Evolutionary conservation across 768 basidiomycete species (phyloP), one percentile per base, ranked within the genome.

Genomic region (Tubosaeta brunneosetosa): DNA sequence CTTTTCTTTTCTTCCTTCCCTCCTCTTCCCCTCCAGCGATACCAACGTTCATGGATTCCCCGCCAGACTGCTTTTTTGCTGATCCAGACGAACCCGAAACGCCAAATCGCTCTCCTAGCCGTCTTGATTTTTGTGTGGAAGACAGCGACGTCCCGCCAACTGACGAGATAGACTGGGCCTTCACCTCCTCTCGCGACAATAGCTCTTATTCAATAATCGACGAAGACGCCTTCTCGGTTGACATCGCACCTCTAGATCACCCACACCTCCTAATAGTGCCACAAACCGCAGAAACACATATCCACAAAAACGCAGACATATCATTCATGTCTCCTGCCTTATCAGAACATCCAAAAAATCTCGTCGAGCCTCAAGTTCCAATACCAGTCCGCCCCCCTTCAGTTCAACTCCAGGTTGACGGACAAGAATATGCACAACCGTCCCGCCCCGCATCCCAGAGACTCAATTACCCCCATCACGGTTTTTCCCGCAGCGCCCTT

Each of bases 401-500:
- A 22, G 49, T 56, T 16, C 51, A 47, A 27, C 53, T 51, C 32
- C 33, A 45, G 14, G 19, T 29, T 19, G 47, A 49, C 17, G 6
- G 17, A 37, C 52, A 41, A 40, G 55, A 50, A 14, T n/a, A 29
- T 43, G 13, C 40, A 11, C 51, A 26, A 26, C 52, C 55, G 14
- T 37, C 42, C 46, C 58, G 50, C 22, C 34, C 27, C 53, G 41
- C 63, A 40, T 33, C 48, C 49, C 67, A 68, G 59, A 76, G 77
- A 26, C 77, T 77, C 55, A 61, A 67, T 31, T 81, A 81, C 56
- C 61, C 64, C 6, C 74, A 88, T 55, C 85, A 80, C 60, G 86
- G 86, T 2, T 75, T 82, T 56, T 87, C 85, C 12, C 78, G 79
- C 16, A 78, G 77, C 53, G 80, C 81, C 2, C 74, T 88, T 33